phyloP scores from a whole-genome alignment of 202 grass and related monocot genomes.

The Schoenoplectus triqueter region DNA sequence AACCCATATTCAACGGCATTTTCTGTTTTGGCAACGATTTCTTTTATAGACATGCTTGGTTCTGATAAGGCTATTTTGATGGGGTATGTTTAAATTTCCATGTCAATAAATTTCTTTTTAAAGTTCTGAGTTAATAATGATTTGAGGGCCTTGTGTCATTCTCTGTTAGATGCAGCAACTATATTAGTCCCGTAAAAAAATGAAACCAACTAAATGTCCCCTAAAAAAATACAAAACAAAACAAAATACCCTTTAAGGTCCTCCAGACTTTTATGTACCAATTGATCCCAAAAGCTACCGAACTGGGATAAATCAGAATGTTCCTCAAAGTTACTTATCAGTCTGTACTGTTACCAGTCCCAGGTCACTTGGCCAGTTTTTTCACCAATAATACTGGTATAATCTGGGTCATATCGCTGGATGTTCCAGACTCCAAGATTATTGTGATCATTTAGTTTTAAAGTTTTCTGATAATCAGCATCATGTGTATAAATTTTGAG shows the following conservation, averaged over 20 bases:
- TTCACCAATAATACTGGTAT: background rate
- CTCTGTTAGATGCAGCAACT: background rate
- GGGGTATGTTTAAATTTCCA: conserved; percentile 51
- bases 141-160: background rate
- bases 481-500: background rate
- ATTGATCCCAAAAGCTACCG: background rate
- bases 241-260: background rate
- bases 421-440: background rate
- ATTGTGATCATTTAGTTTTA: background rate
- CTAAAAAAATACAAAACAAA: background rate
- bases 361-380: background rate
- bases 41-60: conserved; percentile 66
- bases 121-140: background rate
- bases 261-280: background rate
- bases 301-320: background rate
- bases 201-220: background rate
- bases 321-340: background rate
- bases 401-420: background rate
- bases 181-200: background rate
- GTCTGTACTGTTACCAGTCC: background rate
- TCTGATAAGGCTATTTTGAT: conserved; percentile 63
- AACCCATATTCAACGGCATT: conserved; percentile 91
- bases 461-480: background rate
- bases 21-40: conserved; percentile 70
- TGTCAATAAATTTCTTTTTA: background rate